These are phyloP conservation scores for Bombardia bombarda DNA, from an alignment of 495 filamentous ascomycete species.

Conservation along the genomic window DNA sequence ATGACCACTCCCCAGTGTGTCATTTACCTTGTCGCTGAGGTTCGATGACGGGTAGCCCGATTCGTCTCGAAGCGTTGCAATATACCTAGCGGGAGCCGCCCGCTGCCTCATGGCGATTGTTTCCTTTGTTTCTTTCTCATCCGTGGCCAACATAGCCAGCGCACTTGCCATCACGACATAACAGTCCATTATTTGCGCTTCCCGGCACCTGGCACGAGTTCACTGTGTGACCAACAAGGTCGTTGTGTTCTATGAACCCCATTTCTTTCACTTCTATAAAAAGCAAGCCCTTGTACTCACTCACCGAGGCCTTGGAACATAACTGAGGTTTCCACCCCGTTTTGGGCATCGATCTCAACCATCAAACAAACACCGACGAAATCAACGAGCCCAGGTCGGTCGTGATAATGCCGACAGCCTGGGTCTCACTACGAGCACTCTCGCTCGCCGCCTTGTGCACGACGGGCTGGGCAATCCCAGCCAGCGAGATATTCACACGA, in stretches of 20 bases:
- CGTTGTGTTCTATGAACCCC: too few relatives aligned
- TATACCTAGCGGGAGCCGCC: not conserved
- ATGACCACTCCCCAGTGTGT: not conserved
- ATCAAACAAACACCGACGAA: not conserved
- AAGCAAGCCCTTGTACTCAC: too few relatives aligned
- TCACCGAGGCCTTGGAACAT: not conserved
- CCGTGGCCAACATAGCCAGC: too few relatives aligned
- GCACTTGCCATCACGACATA: too few relatives aligned
- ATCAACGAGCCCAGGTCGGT: not conserved
- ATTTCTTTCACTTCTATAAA: too few relatives aligned
- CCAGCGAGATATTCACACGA: constrained; percentile 24
- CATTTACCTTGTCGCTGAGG: not conserved
- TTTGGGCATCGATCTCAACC: not conserved
- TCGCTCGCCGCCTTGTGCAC: constrained; percentile 24
- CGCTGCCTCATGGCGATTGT: not conserved
- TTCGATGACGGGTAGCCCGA: too few relatives aligned
- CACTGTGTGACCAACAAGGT: too few relatives aligned
- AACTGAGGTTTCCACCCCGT: not conserved
- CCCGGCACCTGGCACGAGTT: not conserved
- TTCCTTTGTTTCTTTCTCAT: not conserved
- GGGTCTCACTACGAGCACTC: constrained; percentile 14
- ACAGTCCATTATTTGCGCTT: too few relatives aligned
- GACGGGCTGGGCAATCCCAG: constrained; percentile 21
- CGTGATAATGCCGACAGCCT: constrained; percentile 10
- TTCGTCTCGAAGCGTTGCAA: too few relatives aligned